Evolutionary conservation across 345 rosid species (phyloP), one percentile per base, ranked within the genome.

Genomic region (Aquilaria sinensis): DNA sequence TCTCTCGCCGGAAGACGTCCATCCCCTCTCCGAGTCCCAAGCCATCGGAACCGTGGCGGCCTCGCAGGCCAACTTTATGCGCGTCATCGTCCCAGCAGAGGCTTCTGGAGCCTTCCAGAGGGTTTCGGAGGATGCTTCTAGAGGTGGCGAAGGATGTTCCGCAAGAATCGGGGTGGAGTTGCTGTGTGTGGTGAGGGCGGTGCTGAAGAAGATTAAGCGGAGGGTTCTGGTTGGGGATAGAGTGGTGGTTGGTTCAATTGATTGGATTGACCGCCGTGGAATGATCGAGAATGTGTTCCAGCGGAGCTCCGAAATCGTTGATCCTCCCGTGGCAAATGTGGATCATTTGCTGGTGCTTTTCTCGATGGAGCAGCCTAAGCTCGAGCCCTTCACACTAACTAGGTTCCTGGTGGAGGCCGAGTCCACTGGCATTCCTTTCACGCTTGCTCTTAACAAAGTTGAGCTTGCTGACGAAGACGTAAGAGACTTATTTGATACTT

Each of bases 41-140:
- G 92, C 98, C 14, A 64, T 87, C 68, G 98, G 97, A 43, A 79
- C 84, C 5, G 96, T 90, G 2, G 90, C 87, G 45, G 83, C 97
- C 2, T 82, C 97, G n/a, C 97, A 93, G 69, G 97, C 98, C 10
- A 93, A 93, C 78, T 93, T 87, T 77, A 93, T 93, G 98, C 96
- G 97, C 45, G 98, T 93, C 58, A 74, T 87, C 41, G 86, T 90
- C 51, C 79, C 71, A 11, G 62, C 76, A 9, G 71, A 51, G 6
- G 37, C 67, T 48, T 61, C 70, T 16, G 48, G 41, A 58, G 32
- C 34, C 63, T 70, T 58, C 63, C 47, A 53, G 54, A 23, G 23
- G 23, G 23, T 23, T 23, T 23, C 23, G 23, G 55, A 67, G 64
- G 30, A 45, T 73, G 31, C 68, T 63, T 65, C 72, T 60, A 33